Conservation (phyloP, 305 asterid genomes). For the Plantago coronopus region DNA sequence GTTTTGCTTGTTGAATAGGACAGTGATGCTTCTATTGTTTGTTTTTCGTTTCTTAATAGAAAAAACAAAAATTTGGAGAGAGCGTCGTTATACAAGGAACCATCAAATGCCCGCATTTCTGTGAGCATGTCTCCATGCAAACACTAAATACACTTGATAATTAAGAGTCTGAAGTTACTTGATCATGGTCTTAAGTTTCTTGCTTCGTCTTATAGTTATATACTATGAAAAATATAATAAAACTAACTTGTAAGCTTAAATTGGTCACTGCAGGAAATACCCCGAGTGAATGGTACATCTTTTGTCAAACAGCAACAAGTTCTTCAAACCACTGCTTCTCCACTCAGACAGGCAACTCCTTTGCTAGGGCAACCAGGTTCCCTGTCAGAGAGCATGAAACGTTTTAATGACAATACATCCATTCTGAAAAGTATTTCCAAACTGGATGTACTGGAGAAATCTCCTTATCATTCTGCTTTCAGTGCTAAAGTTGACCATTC, state of each 20-base stretch:
- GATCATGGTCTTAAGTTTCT: background rate
- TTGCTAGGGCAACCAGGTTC: slow-evolving; percentile 39
- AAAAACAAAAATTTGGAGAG: background rate
- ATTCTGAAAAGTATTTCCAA: slow-evolving; percentile 81
- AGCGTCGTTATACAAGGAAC: background rate
- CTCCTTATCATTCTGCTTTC: slow-evolving; percentile 55
- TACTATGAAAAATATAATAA: slow-evolving; percentile 6
- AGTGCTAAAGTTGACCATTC: slow-evolving; percentile 52
- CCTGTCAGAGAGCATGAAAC: slow-evolving; percentile 36
- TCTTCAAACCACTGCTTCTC: slow-evolving; percentile 34
- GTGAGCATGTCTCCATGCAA: background rate
- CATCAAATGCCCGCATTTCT: background rate
- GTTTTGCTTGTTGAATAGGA: background rate
- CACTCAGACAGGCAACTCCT: slow-evolving; percentile 49
- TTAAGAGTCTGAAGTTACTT: background rate
- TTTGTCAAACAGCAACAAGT: slow-evolving; percentile 37
- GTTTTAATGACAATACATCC: slow-evolving; percentile 42
- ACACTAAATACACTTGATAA: background rate
- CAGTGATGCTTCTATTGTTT: background rate
- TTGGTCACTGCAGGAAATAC: slow-evolving; percentile 36
- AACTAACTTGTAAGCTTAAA: slow-evolving; percentile 23
- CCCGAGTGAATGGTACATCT: slow-evolving; percentile 36
- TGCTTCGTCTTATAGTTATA: background rate
- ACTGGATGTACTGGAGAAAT: slow-evolving; percentile 60
- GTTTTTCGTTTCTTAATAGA: too few relatives aligned